These are phyloP conservation scores for Phytophthora palmivora DNA, from an alignment of 352 stramenopile genomes.

Conservation along the genomic window DNA sequence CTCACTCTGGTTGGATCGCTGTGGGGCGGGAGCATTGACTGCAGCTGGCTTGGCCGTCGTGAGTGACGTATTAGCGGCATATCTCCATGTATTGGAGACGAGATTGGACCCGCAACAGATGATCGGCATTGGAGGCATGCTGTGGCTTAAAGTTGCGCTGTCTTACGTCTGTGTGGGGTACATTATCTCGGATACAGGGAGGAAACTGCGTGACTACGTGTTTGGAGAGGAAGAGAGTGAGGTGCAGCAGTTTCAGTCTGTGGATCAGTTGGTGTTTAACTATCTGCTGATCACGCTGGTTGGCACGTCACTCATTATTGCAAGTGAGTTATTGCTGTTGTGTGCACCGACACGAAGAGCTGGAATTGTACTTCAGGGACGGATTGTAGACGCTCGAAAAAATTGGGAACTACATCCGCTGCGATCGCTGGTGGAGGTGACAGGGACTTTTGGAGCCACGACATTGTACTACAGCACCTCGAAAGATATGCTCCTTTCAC, in stretches of 20 bases:
- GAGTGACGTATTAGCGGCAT: constrained; percentile 68
- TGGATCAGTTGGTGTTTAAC: constrained; percentile 73
- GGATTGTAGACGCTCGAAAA: constrained; percentile 69
- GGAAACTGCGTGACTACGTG: constrained; percentile 58
- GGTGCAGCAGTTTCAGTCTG: constrained; percentile 38
- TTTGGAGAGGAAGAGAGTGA: constrained; percentile 23
- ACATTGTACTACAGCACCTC: constrained; percentile 64
- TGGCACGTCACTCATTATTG: constrained; percentile 75
- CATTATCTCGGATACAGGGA: constrained; percentile 60
- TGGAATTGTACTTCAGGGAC: constrained; percentile 71
- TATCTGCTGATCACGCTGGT: constrained; percentile 81
- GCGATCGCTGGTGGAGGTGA: constrained; percentile 70
- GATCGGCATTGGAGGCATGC: constrained; percentile 43
- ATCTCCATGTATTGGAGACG: constrained; percentile 60
- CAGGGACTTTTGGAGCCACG: constrained; percentile 60
- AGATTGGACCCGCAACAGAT: constrained; percentile 45
- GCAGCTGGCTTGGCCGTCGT: constrained; percentile 52
- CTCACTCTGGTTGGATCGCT: constrained; percentile 54
- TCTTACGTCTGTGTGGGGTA: constrained; percentile 75
- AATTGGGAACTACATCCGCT: constrained; percentile 72
- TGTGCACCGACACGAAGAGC: constrained; percentile 66
- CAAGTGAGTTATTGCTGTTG: constrained; percentile 77
- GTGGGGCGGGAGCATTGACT: constrained; percentile 48
- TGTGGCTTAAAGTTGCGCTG: constrained; percentile 75
- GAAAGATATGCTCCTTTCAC: constrained; percentile 67